Evolutionary conservation across 2,329 filamentous ascomycete genomes (phyloP), one percentile per base, ranked within the genome.

Genomic region (Cordyceps cateniannulata): DNA sequence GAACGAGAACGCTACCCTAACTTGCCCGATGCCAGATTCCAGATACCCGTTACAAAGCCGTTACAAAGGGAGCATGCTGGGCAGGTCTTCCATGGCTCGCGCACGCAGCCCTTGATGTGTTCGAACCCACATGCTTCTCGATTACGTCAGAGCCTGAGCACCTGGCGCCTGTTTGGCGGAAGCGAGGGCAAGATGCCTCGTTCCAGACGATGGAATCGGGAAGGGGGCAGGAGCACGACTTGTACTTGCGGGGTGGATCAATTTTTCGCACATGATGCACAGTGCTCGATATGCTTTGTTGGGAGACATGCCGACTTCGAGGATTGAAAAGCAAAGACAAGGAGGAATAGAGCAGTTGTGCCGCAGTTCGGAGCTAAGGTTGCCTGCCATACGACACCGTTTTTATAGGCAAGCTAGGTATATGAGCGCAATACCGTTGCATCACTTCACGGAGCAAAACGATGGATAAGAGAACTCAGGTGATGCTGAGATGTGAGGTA

Each of bases 21-120:
- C 50, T 64, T 61, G 63, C 64, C 63, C 12, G 66, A 67, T n/a
- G 63, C 64, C 14, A 63, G 61, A 54, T 66, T 68, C 57, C 62
- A 63, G 54, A 62, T 66, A 24, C 66, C 66, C 45, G 54, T 61
- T 25, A 54, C 51, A 45, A 60, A 60, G n/a, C n/a, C n/a, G n/a
- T n/a, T n/a, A n/a, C n/a, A n/a, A n/a, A n/a, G n/a, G 16, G 62
- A 61, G 24, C 51, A 63, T 47, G 25, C 40, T 12, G 63, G 64
- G 16, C 57, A 62, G 42, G 64, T 68, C 22, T 67, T 38, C 35
- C 35, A 38, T 38, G 35, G 10, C 12, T 38, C 35, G 35, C 35
- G 35, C 35, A 38, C 35, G 35, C 35, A 38, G 35, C 35, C 35
- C 35, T 12, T 38, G 35, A 38, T 16, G 35, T 38, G 35, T 5